Conservation (phyloP, 2,329 filamentous ascomycete species). For the Exophiala mesophila region DNA sequence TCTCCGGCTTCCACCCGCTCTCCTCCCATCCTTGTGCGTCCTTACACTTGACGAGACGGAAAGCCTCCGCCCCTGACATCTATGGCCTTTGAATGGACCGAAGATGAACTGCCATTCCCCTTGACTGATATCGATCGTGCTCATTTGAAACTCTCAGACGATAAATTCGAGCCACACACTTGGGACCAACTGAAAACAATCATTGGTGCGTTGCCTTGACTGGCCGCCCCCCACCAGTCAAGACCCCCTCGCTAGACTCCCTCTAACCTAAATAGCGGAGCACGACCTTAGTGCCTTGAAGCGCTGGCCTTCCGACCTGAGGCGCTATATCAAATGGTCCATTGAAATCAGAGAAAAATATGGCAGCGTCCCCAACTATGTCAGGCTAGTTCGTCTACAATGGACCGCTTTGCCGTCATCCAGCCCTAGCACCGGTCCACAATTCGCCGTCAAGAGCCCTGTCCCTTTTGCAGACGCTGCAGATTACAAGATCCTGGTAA, state of each 20-base stretch:
- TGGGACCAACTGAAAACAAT: slow-evolving; percentile 51
- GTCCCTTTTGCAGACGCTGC: slow-evolving; percentile 50
- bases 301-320: slow-evolving; percentile 55
- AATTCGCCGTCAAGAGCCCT: slow-evolving; percentile 42
- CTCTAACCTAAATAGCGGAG: slow-evolving; percentile 30
- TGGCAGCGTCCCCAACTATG: slow-evolving; percentile 53
- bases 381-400: slow-evolving; percentile 50
- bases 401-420: slow-evolving; percentile 39
- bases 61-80: too few relatives aligned
- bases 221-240: too few relatives aligned
- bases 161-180: slow-evolving; percentile 48
- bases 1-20: too few relatives aligned
- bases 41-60: too few relatives aligned
- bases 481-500: slow-evolving; percentile 55
- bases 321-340: slow-evolving; percentile 57
- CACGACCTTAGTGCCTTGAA: slow-evolving; percentile 54
- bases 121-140: slow-evolving; percentile 47
- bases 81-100: slow-evolving; percentile 1
- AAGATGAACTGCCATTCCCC: slow-evolving; percentile 37
- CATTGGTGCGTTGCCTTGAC: slow-evolving; percentile 40
- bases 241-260: neutral
- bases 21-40: too few relatives aligned
- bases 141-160: slow-evolving; percentile 48
- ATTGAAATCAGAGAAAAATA: slow-evolving; percentile 50
- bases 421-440: slow-evolving; percentile 28